Evolutionary conservation across 2,329 filamentous ascomycete genomes (phyloP), one percentile per base, ranked within the genome.

Genomic region (Pseudocercospora eumusae): DNA sequence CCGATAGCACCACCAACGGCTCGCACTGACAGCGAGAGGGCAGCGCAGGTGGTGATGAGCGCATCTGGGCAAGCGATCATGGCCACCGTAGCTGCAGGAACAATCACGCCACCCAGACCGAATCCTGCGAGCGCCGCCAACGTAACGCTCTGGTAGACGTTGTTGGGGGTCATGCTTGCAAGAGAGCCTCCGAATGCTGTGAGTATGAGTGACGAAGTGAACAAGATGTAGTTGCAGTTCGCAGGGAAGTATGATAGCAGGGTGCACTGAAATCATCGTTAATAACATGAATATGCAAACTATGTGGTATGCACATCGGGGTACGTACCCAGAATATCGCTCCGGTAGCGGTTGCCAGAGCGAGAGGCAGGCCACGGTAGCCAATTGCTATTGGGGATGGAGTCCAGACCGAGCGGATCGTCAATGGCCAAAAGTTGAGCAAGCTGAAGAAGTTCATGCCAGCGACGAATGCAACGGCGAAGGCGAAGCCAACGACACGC

Each of bases 391-490:
- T 73, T 0, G 86, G 86, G 60, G 88, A 83, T 64, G 88, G 84
- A 36, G 83, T 83, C 69, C 87, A 88, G 2, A 88, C 82, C 62
- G 86, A 87, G 74, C 83, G 85, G 1, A 84, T 82, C 71, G 88
- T 82, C 0, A 84, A 84, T 11, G 84, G 84, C 85, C 85, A 88
- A 69, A 88, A 85, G 71, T 83, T 79, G 27, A 83, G 70, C 7
- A 76, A 64, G 52, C 59, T 69, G 69, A 75, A 73, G 74, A 79
- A 72, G 64, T 73, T 75, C 61, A 73, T 73, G 21, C 74, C 74
- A 3, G 66, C 69, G 40, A 77, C 72, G 63, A 75, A 74, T 0
- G 74, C 75, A n/a, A 77, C 75, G 33, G 73, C 61, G 27, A 75
- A 70, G 0, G 73, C 72, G 10, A 76, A 65, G 8, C 63, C 66